Evolutionary conservation across 495 filamentous ascomycete genomes (phyloP).

Genomic region (Umbilicaria muhlenbergii): DNA sequence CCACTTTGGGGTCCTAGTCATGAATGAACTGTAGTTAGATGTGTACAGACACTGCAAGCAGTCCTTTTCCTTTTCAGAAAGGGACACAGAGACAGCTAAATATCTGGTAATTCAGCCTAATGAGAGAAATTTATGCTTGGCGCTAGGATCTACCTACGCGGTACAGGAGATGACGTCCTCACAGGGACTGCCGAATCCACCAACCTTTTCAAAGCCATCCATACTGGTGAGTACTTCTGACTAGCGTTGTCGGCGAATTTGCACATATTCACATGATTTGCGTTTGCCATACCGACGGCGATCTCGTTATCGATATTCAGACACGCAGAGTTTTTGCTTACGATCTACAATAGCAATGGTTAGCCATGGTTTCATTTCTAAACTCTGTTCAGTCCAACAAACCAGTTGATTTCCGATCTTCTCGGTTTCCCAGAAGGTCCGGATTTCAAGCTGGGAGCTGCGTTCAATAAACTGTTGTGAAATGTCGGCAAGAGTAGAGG

Average conservation of each 20-base stretch:
- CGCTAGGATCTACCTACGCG: no score
- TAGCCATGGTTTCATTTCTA: background rate
- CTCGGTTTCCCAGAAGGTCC: slow-evolving; percentile 1
- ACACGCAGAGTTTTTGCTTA: slow-evolving; percentile 9
- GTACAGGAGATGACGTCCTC: no score
- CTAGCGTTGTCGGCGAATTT: slow-evolving; percentile 2
- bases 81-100: background rate
- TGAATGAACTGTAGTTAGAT: background rate
- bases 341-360: slow-evolving; percentile 3
- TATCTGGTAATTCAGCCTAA: no score
- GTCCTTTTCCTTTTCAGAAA: background rate
- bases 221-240: no score
- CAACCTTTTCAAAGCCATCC: no score
- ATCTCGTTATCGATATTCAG: slow-evolving; percentile 10
- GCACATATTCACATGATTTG: slow-evolving; percentile 12
- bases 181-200: no score
- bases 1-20: background rate
- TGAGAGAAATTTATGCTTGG: no score
- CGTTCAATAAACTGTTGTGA: background rate
- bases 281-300: slow-evolving; percentile 3
- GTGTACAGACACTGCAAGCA: no score
- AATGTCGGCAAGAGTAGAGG: slow-evolving; percentile 1
- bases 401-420: slow-evolving; percentile 1
- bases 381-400: background rate
- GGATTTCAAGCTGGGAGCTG: slow-evolving; percentile 1